phyloP scores from a whole-genome alignment of 2,329 filamentous ascomycete species.

The Fusarium tupiense region DNA sequence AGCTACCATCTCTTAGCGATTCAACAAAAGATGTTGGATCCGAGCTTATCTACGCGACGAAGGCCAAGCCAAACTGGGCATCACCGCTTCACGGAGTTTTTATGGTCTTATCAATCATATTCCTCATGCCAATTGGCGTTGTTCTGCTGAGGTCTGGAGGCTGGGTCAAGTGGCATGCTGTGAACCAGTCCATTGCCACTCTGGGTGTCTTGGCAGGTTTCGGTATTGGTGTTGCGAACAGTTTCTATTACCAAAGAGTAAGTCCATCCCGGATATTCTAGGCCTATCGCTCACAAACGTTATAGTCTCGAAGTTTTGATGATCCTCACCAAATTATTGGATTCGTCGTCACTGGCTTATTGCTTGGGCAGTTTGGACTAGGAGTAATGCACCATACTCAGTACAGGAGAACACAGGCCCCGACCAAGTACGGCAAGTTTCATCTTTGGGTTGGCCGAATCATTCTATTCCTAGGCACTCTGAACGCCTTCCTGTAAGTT shows the following conservation, averaged over 20 bases:
- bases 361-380: constrained; percentile 63
- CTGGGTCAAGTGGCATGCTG: constrained; percentile 64
- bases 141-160: constrained; percentile 62
- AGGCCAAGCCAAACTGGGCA: constrained; percentile 50
- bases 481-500: constrained; percentile 67
- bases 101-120: constrained; percentile 66
- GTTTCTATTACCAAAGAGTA: constrained; percentile 66
- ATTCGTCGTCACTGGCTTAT: constrained; percentile 60
- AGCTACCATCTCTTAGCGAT: constrained; percentile 51
- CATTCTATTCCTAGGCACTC: constrained; percentile 61
- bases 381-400: constrained; percentile 66
- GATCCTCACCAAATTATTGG: constrained; percentile 69
- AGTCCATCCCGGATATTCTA: constrained; percentile 12
- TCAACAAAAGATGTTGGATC: constrained; percentile 50
- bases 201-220: constrained; percentile 60
- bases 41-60: constrained; percentile 44
- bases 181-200: constrained; percentile 62
- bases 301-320: constrained; percentile 62
- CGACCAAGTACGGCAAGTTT: constrained; percentile 61
- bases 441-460: constrained; percentile 68
- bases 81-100: constrained; percentile 58
- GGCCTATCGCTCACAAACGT: constrained; percentile 11
- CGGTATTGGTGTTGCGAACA: constrained; percentile 62
- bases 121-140: constrained; percentile 65
- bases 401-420: constrained; percentile 59